These are phyloP conservation scores for Polytrichum formosum DNA, from an alignment of 225 moss, liverwort and hornwort species.

Conservation along the genomic window DNA sequence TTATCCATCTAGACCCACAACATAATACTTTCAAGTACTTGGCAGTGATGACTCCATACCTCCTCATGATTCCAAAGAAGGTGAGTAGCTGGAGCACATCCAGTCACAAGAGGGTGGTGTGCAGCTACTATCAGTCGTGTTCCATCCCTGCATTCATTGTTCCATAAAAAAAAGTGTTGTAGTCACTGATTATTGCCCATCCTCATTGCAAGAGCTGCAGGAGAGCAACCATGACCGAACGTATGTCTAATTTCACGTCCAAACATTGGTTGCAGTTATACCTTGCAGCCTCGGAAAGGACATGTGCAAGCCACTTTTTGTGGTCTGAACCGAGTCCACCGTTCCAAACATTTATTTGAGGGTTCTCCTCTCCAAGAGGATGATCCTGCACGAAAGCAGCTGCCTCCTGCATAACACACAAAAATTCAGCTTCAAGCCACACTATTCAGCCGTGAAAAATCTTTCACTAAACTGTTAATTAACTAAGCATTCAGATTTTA, in stretches of 20 bases:
- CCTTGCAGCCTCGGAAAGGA: constrained; percentile 47
- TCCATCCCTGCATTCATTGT: constrained; percentile 26
- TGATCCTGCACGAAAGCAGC: constrained; percentile 30
- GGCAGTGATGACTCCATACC: constrained; percentile 12
- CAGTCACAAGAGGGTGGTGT: constrained; percentile 44
- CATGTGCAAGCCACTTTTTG: constrained; percentile 44
- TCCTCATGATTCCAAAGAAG: constrained; percentile 62
- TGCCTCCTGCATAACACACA: constrained; percentile 38
- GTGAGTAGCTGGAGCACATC: constrained; percentile 47
- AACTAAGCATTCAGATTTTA: no score
- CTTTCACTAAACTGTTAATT: no score
- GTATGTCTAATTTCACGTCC: background rate
- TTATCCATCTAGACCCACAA: no score
- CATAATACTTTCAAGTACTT: no score
- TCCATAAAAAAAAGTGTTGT: background rate
- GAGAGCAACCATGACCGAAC: background rate
- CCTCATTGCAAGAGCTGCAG: background rate
- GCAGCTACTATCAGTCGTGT: constrained; percentile 53
- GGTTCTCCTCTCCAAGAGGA: constrained; percentile 41
- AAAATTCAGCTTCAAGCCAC: no score
- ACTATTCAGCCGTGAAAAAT: no score
- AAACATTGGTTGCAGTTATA: background rate
- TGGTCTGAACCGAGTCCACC: constrained; percentile 52
- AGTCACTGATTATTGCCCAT: no score
- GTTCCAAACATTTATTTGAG: constrained; percentile 49